A percentile compares a stretch with the other conserved stretches of the same genome.
These are phyloP conservation scores for Pelargonium myrrhifolium DNA, from an alignment of 441 rosid species.

Conservation along the genomic window DNA sequence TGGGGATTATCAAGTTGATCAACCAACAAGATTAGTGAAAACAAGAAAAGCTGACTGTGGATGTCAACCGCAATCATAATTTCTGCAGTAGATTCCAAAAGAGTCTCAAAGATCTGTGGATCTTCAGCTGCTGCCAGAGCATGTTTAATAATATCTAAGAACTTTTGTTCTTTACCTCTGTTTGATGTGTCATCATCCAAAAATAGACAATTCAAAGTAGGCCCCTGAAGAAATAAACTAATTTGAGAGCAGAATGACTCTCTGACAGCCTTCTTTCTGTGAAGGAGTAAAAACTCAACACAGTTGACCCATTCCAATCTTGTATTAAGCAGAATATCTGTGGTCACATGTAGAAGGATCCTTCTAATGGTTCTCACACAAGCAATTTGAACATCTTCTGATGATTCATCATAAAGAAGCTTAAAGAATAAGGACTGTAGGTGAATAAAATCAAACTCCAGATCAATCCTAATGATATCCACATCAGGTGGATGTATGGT, in stretches of 20 bases:
- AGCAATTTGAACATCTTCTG: conserved; percentile 81
- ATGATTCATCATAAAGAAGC: conserved; percentile 68
- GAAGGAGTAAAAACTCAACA: conserved; percentile 56
- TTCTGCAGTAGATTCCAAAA: conserved; percentile 70
- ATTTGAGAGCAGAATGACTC: conserved; percentile 87
- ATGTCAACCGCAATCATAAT: conserved; percentile 70
- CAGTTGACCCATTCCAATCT: conserved; percentile 72
- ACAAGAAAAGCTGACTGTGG: conserved; percentile 57
- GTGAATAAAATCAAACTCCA: conserved; percentile 33
- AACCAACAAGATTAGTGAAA: conserved; percentile 66
- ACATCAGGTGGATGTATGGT: conserved; percentile 29
- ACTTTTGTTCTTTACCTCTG: conserved; percentile 40
- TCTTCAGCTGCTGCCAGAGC: conserved; percentile 58
- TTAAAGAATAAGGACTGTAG: conserved; percentile 58
- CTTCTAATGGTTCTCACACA: conserved; percentile 65
- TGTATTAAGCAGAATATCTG: conserved; percentile 42
- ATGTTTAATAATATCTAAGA: conserved; percentile 55
- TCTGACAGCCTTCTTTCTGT: conserved; percentile 65
- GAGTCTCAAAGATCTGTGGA: conserved; percentile 66
- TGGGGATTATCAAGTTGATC: conserved; percentile 85
- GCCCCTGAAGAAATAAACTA: conserved; percentile 51
- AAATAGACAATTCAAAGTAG: conserved; percentile 53
- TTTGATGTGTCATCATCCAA: conserved; percentile 31
- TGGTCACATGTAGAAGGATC: conserved; percentile 58
- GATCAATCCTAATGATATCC: conserved; percentile 31